A percentile compares a stretch with the other conserved stretches of the same genome.
These are phyloP conservation scores for Madurella fahalii DNA, from an alignment of 2,329 filamentous ascomycete species.

Conservation along the genomic window DNA sequence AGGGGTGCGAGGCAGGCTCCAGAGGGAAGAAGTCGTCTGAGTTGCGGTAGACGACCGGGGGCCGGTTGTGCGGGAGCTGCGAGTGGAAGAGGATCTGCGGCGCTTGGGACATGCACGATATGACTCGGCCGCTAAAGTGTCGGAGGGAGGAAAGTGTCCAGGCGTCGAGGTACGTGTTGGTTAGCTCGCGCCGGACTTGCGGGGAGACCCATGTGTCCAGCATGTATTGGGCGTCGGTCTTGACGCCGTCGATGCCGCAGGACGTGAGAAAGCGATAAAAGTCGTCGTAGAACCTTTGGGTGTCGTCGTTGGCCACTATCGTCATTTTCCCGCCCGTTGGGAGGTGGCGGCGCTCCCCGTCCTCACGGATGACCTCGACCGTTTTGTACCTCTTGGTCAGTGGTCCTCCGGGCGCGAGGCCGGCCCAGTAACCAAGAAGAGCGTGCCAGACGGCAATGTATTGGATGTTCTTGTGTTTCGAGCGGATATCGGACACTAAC, in stretches of 20 bases:
- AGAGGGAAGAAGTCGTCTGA: constrained; percentile 91
- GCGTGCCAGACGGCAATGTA: constrained; percentile 96
- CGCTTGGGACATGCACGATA: constrained; percentile 92
- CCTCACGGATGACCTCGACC: constrained; percentile 50
- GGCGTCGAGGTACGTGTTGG: constrained; percentile 73
- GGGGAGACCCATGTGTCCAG: constrained; percentile 71
- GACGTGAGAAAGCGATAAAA: constrained; percentile 79
- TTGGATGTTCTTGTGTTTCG: constrained; percentile 65
- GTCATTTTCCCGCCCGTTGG: constrained; percentile 62
- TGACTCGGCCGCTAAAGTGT: constrained; percentile 71
- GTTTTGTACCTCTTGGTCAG: constrained; percentile 79
- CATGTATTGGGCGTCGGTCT: constrained; percentile 90
- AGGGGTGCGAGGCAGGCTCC: constrained; percentile 74
- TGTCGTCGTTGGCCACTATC: constrained; percentile 70
- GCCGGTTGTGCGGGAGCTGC: constrained; percentile 72
- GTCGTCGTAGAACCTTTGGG: constrained; percentile 76
- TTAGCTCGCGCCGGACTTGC: constrained; percentile 65
- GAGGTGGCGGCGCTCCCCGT: constrained; percentile 43
- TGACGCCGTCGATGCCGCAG: constrained; percentile 78
- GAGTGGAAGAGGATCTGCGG: constrained; percentile 84
- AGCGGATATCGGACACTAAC: constrained; percentile 64
- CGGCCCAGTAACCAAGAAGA: constrained; percentile 84
- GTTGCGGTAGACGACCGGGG: constrained; percentile 73
- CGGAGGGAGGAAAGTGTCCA: constrained; percentile 76
- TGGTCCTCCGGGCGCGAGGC: constrained; percentile 68